phyloP scores from a whole-genome alignment of 805 yeast species.

The Blastobotrys terrestris region DNA sequence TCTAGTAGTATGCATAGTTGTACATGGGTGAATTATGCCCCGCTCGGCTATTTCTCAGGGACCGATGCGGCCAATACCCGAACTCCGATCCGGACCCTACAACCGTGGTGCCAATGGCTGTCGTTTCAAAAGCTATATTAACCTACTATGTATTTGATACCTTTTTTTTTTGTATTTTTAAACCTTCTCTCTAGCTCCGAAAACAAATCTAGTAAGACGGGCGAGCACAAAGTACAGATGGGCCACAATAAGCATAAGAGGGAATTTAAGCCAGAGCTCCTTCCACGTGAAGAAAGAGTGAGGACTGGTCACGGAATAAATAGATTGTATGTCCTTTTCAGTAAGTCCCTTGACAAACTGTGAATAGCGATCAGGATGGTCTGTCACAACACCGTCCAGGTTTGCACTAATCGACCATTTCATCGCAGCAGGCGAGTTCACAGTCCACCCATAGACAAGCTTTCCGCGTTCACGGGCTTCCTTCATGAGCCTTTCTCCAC shows the following conservation, averaged over 20 bases:
- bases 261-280: slow-evolving; percentile 3
- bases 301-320: slow-evolving; percentile 11
- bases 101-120: too few relatives aligned
- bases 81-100: too few relatives aligned
- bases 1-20: too few relatives aligned
- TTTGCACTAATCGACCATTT: slow-evolving; percentile 32
- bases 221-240: neutral
- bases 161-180: too few relatives aligned
- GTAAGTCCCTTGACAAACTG: slow-evolving; percentile 9
- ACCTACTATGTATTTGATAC: too few relatives aligned
- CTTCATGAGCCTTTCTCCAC: slow-evolving; percentile 33
- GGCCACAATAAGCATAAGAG: neutral
- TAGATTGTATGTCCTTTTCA: slow-evolving; percentile 11
- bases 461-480: slow-evolving; percentile 30
- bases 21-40: too few relatives aligned
- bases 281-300: slow-evolving; percentile 8
- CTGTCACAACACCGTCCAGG: slow-evolving; percentile 40
- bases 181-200: neutral
- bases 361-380: slow-evolving; percentile 22
- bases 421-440: slow-evolving; percentile 37
- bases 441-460: slow-evolving; percentile 47
- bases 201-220: neutral
- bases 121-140: too few relatives aligned
- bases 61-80: too few relatives aligned
- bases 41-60: too few relatives aligned